These are phyloP conservation scores for Lasiosphaeria miniovina DNA, from an alignment of 495 filamentous ascomycete species.

Conservation along the genomic window DNA sequence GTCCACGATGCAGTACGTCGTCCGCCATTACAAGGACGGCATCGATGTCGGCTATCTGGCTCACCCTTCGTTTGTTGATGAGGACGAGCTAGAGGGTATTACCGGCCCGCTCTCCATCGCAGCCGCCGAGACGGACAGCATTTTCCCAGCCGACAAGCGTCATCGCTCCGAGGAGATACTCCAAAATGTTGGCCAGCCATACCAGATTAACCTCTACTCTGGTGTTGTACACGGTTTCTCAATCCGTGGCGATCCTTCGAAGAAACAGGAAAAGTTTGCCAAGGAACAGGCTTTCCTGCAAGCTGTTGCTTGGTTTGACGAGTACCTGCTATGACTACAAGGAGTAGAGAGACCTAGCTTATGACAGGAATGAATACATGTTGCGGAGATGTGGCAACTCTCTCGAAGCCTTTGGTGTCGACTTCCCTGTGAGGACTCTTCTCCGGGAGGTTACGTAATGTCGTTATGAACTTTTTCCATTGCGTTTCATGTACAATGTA, in stretches of 20 bases:
- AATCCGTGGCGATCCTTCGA: conserved; percentile 63
- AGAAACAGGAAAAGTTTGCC: conserved; percentile 64
- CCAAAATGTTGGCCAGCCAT: conserved; percentile 60
- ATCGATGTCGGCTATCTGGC: conserved; percentile 65
- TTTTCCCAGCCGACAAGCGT: conserved; percentile 75
- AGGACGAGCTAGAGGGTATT: conserved; percentile 72
- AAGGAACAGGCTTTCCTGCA: conserved; percentile 86
- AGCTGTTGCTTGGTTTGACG: conserved; percentile 75
- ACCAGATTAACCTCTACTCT: conserved; percentile 79
- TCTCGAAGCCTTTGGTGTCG: no score
- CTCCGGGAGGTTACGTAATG: no score
- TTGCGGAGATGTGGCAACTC: no score
- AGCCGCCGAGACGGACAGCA: conserved; percentile 73
- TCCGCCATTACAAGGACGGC: conserved; percentile 45
- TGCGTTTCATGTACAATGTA: no score
- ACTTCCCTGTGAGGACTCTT: no score
- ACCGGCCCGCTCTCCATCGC: conserved; percentile 70
- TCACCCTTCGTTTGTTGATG: conserved; percentile 72
- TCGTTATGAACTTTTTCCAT: no score
- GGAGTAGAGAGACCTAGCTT: neutral
- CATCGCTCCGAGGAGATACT: conserved; percentile 53
- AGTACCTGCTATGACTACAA: conserved; percentile 39
- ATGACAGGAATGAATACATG: neutral
- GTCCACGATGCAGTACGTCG: conserved; percentile 37
- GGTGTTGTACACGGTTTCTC: conserved; percentile 77